These are phyloP conservation scores for Gypsophila paniculata DNA, from an alignment of 179 eudicot species.

Conservation along the genomic window DNA sequence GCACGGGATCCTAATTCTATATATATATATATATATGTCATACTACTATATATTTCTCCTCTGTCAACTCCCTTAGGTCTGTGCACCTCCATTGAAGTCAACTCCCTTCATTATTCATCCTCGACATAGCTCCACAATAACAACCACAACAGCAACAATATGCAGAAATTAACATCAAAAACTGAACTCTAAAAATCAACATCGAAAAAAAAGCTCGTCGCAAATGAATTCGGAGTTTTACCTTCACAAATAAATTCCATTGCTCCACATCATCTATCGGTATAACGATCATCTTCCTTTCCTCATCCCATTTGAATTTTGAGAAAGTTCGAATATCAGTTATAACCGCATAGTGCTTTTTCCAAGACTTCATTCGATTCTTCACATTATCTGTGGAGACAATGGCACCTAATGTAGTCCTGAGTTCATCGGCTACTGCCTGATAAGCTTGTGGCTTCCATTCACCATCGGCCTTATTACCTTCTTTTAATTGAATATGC, in stretches of 20 bases:
- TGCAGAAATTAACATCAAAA: no score
- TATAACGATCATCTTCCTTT: not conserved
- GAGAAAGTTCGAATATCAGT: not conserved
- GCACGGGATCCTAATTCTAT: no score
- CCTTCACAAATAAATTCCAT: not conserved
- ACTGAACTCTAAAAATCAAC: no score
- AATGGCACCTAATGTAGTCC: not conserved
- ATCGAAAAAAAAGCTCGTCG: no score
- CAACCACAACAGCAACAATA: no score
- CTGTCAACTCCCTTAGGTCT: no score
- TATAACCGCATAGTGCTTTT: not conserved
- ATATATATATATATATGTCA: no score
- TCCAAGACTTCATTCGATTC: not conserved
- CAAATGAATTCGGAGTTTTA: no score
- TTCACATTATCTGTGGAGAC: not conserved
- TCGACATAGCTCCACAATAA: no score
- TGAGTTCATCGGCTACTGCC: not conserved
- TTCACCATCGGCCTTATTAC: not conserved
- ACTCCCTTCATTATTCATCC: no score
- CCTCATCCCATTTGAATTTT: not conserved
- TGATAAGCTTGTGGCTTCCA: not conserved
- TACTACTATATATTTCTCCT: no score
- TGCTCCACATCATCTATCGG: not conserved
- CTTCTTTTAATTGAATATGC: not conserved
- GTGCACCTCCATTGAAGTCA: no score